Base-by-base conservation (phyloP, 1,139 yeast species). In the Williopsis jadinii region DNA sequence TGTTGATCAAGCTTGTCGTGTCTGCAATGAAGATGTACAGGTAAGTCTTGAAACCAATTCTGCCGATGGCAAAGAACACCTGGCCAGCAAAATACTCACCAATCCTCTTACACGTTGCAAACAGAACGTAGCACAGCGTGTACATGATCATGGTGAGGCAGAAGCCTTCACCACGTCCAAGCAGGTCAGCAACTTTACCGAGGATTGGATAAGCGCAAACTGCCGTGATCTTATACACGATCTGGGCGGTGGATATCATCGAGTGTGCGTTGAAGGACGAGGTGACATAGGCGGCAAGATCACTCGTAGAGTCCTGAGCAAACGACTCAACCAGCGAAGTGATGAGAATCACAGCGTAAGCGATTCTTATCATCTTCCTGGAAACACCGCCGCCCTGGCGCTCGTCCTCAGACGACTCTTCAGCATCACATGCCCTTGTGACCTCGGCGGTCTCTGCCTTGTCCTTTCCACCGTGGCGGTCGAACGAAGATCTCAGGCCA, bases 111-210 rank as follows among this genome's bases (percentile, higher is more conserved):
- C 64, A 54, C 12, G 60, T 45, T 10, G 67, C 63, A 46, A 58
- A 56, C 31, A 64, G 47, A 13, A 63, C 51, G 41, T 58, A 62
- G n/a, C 66, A 63, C 36, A 62, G 35, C 4, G 62, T 52, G 41
- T 60, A 55, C 28, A 61, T 34, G 14, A 55, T 37, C 11, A 65
- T 52, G 6, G 67, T 54, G 12, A 63, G 34, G 14, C 58, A 49
- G 40, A 64, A 63, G 28, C 68, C 70, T 46, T 66, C 70, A 40
- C 62, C 63, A 37, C 71, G 60, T 15, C 72, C 72, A 40, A 66
- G 56, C 9, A 65, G 54, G 43, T 66, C 69, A 9, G 68, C 61
- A 19, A 66, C 34, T 45, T 65, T 67, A 34, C 69, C 71, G 45
- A 67, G 47, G n/a, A 67, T 53, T 9, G 72, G 70, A 44, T 67